Evolutionary conservation across 345 rosid genomes (phyloP).

Genomic region (Brassica nigra): DNA sequence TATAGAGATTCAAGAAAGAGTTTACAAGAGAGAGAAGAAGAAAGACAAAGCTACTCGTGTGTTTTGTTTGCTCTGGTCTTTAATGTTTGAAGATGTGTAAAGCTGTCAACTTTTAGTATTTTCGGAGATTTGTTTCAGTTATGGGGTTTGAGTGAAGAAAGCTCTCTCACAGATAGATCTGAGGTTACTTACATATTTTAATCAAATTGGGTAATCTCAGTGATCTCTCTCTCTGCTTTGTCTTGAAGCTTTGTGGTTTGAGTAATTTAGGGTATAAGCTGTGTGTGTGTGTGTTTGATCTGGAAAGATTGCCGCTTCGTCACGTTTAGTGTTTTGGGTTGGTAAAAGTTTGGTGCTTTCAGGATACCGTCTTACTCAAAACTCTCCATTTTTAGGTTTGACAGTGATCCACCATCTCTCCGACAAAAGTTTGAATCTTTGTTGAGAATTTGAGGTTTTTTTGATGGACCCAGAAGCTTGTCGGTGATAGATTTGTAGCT

Average conservation of each 20-base stretch:
- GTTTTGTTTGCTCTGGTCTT: not conserved
- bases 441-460: not conserved
- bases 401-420: not conserved
- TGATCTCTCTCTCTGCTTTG: not conserved
- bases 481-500: not conserved
- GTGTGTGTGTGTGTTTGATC: not conserved
- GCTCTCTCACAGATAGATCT: slow-evolving; percentile 1
- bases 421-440: not conserved
- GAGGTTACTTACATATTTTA: not conserved
- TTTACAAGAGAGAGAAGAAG: too few relatives aligned
- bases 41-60: not conserved
- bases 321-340: not conserved
- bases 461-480: not conserved
- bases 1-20: slow-evolving; percentile 1
- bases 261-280: not conserved
- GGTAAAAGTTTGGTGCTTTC: slow-evolving; percentile 4
- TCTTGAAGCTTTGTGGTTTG: not conserved
- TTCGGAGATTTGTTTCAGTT: not conserved
- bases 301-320: slow-evolving; percentile 1
- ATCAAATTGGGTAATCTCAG: too few relatives aligned
- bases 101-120: not conserved
- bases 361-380: not conserved
- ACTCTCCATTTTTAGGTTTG: not conserved
- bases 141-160: not conserved
- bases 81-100: not conserved